Evolutionary conservation across 1,284 basidiomycete genomes (phyloP), one percentile per base, ranked within the genome.

Genomic region (Papiliotrema flavescens): DNA sequence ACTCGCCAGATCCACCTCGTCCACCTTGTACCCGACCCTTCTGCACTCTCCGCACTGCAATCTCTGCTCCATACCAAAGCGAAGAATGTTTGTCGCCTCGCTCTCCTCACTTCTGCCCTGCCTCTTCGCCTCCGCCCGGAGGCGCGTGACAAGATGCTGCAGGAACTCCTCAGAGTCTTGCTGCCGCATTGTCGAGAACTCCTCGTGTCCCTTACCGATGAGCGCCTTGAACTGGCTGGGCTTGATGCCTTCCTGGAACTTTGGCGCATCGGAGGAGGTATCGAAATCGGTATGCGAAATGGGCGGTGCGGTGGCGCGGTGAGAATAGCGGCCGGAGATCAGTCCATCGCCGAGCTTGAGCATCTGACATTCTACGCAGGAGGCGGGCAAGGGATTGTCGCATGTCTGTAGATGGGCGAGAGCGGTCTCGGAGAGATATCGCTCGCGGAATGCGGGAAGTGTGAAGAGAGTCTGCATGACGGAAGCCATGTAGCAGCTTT

Each of bases 151-250:
- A 9, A 98, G 77, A 74, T 95, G 84, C 51, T 84, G 82, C 56
- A 98, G 81, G 78, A 98, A 98, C 76, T 98, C 95, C 69, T 97
- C 93, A 1, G 94, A 85, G 69, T 99, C 95, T 73, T 98, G 95
- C 76, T 98, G 94, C 43, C 85, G 83, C 94, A 98, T 98, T 19
- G 93, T 98, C 32, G 89, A 82, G 69, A 98, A 98, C 77, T 98
- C 95, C 49, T 85, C 84, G 69, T 98, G 95, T 0, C 91, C 92
- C 65, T 88, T 89, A 2, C 95, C 95, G 36, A 98, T 83, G 15
- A 98, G 82, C 1, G 85, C 79, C 76, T 98, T 98, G 80, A 98
- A 93, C 69, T 85, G 85, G 2, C 80, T 81, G 0, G 95, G 96
- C 37, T 83, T 83, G 49, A 98, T 78, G 0, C 95, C 95, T 26